Evolutionary conservation across 2,329 filamentous ascomycete species (phyloP).

Genomic region (Neofusicoccum kwambonambiense): DNA sequence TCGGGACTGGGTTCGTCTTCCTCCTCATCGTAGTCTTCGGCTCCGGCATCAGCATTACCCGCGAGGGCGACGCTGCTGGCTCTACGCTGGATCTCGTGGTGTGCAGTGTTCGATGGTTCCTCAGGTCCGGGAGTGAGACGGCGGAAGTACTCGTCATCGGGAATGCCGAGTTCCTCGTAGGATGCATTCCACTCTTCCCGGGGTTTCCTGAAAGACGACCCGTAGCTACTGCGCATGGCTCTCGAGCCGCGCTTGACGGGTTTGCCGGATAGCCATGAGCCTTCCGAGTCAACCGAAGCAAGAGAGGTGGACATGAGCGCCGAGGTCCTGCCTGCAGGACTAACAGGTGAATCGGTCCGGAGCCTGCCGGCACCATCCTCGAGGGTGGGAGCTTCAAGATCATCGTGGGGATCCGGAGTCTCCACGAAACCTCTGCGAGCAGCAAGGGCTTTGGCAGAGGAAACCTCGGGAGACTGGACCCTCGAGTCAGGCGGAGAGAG

Average conservation of each 20-base stretch:
- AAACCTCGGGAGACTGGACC: conserved; percentile 72
- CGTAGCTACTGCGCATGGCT: conserved; percentile 47
- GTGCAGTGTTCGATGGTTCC: conserved; percentile 29
- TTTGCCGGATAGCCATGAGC: conserved; percentile 88
- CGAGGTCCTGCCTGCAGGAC: conserved; percentile 29
- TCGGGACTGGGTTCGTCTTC: conserved; percentile 24
- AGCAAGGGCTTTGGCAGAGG: conserved; percentile 43
- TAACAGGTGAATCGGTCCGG: conserved; percentile 45
- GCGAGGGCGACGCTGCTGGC: conserved; percentile 48
- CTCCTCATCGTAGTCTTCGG: conserved; percentile 48
- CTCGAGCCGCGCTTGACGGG: conserved; percentile 50
- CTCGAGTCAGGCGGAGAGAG: conserved; percentile 82
- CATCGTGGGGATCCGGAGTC: conserved; percentile 21
- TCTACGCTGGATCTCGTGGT: conserved; percentile 28
- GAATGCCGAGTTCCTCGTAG: conserved; percentile 65
- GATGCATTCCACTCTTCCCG: conserved; percentile 57
- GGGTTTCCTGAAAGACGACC: conserved; percentile 42
- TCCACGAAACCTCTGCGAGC: conserved; percentile 28
- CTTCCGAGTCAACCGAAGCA: conserved; percentile 93
- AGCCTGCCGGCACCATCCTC: conserved; percentile 1
- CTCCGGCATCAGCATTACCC: conserved; percentile 33
- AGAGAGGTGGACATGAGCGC: conserved; percentile 72
- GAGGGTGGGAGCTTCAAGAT: background rate
- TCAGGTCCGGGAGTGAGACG: conserved; percentile 51
- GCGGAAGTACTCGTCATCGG: conserved; percentile 74